Base-by-base conservation (phyloP, 2,329 filamentous ascomycete genomes). In the Colletotrichum horii region DNA sequence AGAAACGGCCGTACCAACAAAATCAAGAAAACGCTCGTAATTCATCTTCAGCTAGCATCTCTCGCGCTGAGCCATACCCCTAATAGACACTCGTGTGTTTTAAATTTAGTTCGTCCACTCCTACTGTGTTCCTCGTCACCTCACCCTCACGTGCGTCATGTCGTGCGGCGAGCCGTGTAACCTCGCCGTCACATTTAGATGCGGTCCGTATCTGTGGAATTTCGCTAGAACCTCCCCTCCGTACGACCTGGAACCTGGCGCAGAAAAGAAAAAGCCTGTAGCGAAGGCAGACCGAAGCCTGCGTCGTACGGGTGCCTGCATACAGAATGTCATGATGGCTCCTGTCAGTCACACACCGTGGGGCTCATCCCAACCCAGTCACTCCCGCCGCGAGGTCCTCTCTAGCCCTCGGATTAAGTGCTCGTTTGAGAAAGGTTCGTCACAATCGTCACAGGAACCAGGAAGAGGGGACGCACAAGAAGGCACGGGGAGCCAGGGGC, bases 281-380 rank as follows among this genome's bases (percentile, higher is more conserved):
- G 56, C 19, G 28, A 34, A 62, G 58, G n/a, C 30, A 22, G 30
- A 28, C 28, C 43, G 48, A 71, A 24, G 24, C 22, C 56, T 38
- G 32, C 43, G 73, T 65, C 43, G 26, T 26, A 56, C 56, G 64
- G 70, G 70, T 68, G 73, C 70, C 73, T 75, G 70, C 73, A 68
- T 67, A 8, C 16, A 58, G 64, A 22, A 65, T 52, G 36, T 43
- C 66, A 30, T 36, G 19, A 66, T 32, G 14, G 43, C 28, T n/a
- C 64, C 74, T 74, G 70, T 73, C 74, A 75, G 74, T 75, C 36
- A 62, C 48, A 75, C 36, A 64, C 15, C 58, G 34, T 32, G 58
- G 4, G 32, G 24, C 64, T 58, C 15, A 30, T 62, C 22, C 24
- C 43, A 24, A 26, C 43, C 43, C 55, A 56, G 32, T 55, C 55